phyloP scores from a whole-genome alignment of 2,329 filamentous ascomycete species.

The Ophidiomyces ophidiicola region DNA sequence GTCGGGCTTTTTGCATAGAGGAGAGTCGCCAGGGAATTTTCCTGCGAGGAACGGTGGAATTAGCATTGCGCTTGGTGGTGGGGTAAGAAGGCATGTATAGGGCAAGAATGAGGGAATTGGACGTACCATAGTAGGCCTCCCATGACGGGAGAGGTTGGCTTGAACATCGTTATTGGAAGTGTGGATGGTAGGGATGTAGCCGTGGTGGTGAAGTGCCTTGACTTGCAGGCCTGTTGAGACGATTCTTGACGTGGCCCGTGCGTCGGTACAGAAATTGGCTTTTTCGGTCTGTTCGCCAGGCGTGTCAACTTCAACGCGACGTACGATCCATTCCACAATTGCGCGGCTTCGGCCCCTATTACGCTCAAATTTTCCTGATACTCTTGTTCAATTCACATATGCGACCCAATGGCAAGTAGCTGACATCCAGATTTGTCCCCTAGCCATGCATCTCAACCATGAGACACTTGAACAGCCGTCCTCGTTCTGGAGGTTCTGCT shows the following conservation, averaged over 20 bases:
- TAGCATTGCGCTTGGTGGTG: constrained; percentile 1
- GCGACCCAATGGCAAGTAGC: constrained; percentile 14
- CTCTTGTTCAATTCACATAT: constrained; percentile 13
- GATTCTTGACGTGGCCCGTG: constrained; percentile 15
- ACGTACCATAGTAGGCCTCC: constrained; percentile 71
- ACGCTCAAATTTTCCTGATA: constrained; percentile 18
- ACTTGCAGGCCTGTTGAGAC: neutral
- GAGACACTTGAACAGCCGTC: constrained; percentile 35
- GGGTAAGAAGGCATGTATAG: neutral
- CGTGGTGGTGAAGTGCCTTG: neutral
- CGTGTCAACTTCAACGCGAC: neutral
- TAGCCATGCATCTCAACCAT: constrained; percentile 27
- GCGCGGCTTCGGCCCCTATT: constrained; percentile 4
- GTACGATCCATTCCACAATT: neutral
- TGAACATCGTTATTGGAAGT: constrained; percentile 56
- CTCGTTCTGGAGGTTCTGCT: constrained; percentile 54
- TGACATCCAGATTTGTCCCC: constrained; percentile 17
- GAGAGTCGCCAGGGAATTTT: constrained; percentile 97
- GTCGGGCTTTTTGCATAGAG: constrained; percentile 75
- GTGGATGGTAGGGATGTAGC: neutral
- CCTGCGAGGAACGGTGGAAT: constrained; percentile 36
- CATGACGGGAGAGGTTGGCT: constrained; percentile 61
- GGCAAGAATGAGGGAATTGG: constrained; percentile 7
- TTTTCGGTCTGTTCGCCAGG: neutral
- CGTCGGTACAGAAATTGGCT: constrained; percentile 5